Conservation (phyloP, 106 monocot genomes). For the Dendrobium catenatum region DNA sequence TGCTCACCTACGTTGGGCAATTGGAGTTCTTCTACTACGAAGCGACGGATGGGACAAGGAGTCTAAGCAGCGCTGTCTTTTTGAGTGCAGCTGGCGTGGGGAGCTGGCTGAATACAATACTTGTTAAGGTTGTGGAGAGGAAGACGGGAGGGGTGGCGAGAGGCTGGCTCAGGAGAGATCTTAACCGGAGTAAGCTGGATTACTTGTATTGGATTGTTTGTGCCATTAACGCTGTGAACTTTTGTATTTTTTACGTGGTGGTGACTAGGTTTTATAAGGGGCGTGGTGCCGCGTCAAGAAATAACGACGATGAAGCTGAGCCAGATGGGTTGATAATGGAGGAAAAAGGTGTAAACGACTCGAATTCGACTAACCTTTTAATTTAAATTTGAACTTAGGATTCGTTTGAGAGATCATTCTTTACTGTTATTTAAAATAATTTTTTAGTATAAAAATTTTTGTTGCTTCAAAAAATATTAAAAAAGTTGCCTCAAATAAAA, state of each 20-base stretch:
- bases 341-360: not conserved
- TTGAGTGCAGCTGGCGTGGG: conserved; percentile 27
- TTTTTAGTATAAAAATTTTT: too few relatives aligned
- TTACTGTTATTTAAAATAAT: too few relatives aligned
- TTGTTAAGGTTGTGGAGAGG: conserved; percentile 22
- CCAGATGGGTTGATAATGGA: not conserved
- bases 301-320: not conserved
- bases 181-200: conserved; percentile 38
- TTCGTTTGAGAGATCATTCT: too few relatives aligned
- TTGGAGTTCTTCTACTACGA: conserved; percentile 53
- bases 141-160: conserved; percentile 16
- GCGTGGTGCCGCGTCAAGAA: not conserved
- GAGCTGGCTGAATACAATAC: conserved; percentile 18
- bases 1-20: conserved; percentile 44
- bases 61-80: conserved; percentile 27
- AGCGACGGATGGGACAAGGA: conserved; percentile 38
- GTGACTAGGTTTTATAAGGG: conserved; percentile 18
- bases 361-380: too few relatives aligned
- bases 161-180: conserved; percentile 33
- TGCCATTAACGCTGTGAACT: conserved; percentile 25
- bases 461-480: too few relatives aligned
- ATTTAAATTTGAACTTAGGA: too few relatives aligned
- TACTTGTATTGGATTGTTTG: conserved; percentile 44
- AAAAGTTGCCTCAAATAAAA: too few relatives aligned
- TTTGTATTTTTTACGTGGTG: conserved; percentile 20